phyloP scores from a whole-genome alignment of 768 basidiomycete species.

The Lactarius hengduanensis region DNA sequence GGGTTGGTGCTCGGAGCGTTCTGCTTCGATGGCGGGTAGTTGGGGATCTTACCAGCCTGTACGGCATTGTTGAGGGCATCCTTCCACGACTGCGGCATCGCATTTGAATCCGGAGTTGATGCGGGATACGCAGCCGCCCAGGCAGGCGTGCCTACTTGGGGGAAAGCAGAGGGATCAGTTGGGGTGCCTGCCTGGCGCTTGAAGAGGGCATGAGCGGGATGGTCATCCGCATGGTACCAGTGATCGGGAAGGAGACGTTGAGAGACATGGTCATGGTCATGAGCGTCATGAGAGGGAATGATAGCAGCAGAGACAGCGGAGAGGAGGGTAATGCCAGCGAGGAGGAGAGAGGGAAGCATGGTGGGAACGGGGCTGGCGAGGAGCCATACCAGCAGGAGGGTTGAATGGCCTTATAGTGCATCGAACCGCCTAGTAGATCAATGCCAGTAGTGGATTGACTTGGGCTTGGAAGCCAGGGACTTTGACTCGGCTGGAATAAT shows the following conservation, averaged over 20 bases:
- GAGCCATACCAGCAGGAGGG: background rate
- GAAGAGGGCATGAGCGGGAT: conserved; percentile 34
- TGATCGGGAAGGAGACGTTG: conserved; percentile 24
- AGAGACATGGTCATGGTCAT: conserved; percentile 6
- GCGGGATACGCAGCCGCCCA: conserved; percentile 39
- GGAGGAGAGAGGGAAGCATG: conserved; percentile 2
- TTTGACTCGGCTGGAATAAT: background rate
- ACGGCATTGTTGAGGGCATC: conserved; percentile 40
- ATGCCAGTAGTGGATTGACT: background rate
- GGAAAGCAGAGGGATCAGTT: conserved; percentile 1
- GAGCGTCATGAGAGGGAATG: conserved; percentile 12
- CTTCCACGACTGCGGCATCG: conserved; percentile 42
- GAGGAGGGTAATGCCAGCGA: conserved; percentile 5
- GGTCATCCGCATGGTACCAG: conserved; percentile 33
- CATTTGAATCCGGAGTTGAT: conserved; percentile 32
- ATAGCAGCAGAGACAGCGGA: conserved; percentile 11
- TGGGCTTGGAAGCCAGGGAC: background rate
- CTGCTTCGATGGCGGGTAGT: conserved; percentile 35
- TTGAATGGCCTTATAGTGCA: background rate
- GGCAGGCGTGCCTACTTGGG: conserved; percentile 32
- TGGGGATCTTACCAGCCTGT: conserved; percentile 40
- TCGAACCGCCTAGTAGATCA: background rate
- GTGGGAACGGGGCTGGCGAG: background rate
- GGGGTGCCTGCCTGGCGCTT: conserved; percentile 23
- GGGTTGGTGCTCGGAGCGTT: conserved; percentile 25